Evolutionary conservation across 768 basidiomycete species (phyloP).

Genomic region (Amanita exitialis): DNA sequence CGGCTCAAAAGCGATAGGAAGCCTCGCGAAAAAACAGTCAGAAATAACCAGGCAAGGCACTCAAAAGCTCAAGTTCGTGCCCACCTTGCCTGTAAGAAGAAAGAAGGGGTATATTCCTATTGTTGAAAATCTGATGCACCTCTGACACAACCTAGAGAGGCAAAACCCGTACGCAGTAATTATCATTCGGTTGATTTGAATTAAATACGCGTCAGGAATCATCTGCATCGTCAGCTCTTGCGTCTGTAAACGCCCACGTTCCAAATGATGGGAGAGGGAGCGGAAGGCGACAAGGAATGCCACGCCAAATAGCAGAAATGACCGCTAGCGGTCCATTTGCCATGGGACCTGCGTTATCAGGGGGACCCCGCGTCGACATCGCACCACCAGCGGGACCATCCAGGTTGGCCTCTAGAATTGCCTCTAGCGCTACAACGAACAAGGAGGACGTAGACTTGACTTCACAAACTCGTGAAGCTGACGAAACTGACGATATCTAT

Average conservation of each 20-base stretch:
- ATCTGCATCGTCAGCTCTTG: not conserved
- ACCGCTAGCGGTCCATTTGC: constrained; percentile 83
- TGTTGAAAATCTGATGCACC: not conserved
- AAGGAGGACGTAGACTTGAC: constrained; percentile 18
- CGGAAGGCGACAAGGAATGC: constrained; percentile 42
- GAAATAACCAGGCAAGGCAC: constrained; percentile 69
- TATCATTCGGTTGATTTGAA: constrained; percentile 20
- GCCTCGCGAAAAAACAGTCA: constrained; percentile 60
- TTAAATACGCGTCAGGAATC: constrained; percentile 8
- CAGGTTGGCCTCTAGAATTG: constrained; percentile 33
- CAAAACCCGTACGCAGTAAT: constrained; percentile 15
- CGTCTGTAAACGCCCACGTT: constrained; percentile 30
- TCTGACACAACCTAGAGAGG: constrained; percentile 32
- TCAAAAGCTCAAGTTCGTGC: constrained; percentile 73
- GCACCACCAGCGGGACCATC: constrained; percentile 22
- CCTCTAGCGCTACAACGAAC: constrained; percentile 40
- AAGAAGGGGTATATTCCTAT: constrained; percentile 64
- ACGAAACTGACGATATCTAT: constrained; percentile 59
- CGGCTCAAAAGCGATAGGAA: constrained; percentile 60
- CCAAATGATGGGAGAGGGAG: constrained; percentile 41
- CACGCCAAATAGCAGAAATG: constrained; percentile 57
- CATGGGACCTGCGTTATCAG: constrained; percentile 70
- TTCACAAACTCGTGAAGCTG: constrained; percentile 18
- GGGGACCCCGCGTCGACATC: constrained; percentile 50
- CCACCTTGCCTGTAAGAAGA: constrained; percentile 63